Percentiles rank a stretch among this genome's conserved stretches.
Evolutionary conservation across 176 grass and related monocot species (phyloP).

Genomic region (Eremochloa ophiuroides): DNA sequence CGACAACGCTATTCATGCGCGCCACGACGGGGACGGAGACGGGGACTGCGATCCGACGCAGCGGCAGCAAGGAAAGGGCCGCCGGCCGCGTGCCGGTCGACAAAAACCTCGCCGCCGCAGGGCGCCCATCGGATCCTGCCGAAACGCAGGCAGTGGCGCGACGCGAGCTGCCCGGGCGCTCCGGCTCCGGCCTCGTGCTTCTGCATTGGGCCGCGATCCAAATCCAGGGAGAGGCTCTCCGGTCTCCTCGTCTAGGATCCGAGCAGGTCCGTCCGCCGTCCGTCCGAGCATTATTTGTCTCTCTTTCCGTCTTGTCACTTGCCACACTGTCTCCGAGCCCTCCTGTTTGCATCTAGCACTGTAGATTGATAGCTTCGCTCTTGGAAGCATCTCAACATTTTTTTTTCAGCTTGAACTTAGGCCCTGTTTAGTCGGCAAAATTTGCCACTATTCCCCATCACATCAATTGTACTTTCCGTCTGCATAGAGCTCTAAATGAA

Average conservation of each 20-base stretch:
- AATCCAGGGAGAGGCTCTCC: neutral
- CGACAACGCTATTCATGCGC: neutral
- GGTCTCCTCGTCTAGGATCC: neutral
- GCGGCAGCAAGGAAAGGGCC: neutral
- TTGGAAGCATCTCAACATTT: too few relatives aligned
- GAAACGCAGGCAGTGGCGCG: neutral
- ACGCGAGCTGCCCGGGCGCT: too few relatives aligned
- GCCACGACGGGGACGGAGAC: neutral
- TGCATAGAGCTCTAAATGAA: too few relatives aligned
- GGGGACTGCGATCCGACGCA: too few relatives aligned
- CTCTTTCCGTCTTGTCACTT: neutral
- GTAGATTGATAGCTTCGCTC: too few relatives aligned
- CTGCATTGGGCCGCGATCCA: neutral
- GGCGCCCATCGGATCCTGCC: neutral
- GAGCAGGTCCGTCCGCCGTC: too few relatives aligned
- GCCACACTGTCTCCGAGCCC: neutral
- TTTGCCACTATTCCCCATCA: too few relatives aligned
- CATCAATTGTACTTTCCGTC: too few relatives aligned
- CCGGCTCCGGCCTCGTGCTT: neutral
- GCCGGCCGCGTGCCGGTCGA: neutral
- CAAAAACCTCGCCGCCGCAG: neutral
- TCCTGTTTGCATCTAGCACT: neutral
- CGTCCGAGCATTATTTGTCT: neutral
- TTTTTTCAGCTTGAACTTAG: too few relatives aligned
- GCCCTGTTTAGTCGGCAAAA: too few relatives aligned